These are phyloP conservation scores for Ampelocalamus luodianensis DNA, from an alignment of 176 grass and related monocot genomes.

Conservation along the genomic window DNA sequence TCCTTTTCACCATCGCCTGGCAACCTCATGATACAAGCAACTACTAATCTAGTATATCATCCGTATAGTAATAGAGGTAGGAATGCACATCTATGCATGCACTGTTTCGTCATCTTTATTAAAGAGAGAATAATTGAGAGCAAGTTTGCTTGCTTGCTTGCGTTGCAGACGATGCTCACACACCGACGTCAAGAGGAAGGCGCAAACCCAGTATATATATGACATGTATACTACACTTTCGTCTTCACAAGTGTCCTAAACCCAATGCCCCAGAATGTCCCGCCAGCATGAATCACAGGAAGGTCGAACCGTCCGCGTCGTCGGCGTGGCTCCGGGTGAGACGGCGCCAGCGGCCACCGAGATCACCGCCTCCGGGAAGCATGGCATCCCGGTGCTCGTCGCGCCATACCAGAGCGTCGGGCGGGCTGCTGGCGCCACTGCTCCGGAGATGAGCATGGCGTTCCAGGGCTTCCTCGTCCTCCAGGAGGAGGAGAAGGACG, in stretches of 20 bases:
- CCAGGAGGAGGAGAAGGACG: not conserved
- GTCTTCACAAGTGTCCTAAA: not conserved
- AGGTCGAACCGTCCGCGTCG: not conserved
- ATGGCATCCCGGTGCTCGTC: conserved; percentile 37
- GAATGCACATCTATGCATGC: not conserved
- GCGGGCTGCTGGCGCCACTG: not conserved
- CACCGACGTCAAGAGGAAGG: not conserved
- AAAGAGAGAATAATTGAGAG: not conserved
- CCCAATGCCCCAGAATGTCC: conserved; percentile 13
- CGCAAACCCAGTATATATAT: not conserved
- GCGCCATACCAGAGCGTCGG: not conserved
- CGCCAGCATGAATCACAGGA: not conserved
- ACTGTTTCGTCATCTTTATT: conserved; percentile 7
- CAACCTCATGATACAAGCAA: not conserved
- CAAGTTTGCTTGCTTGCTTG: not conserved
- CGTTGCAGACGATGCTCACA: not conserved
- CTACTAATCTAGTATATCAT: not conserved
- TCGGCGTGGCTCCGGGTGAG: conserved; percentile 19
- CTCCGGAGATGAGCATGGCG: not conserved
- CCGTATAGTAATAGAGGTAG: too few species aligned
- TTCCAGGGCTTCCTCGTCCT: conserved; percentile 42
- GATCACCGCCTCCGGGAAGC: not conserved
- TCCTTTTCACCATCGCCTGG: not conserved
- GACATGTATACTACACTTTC: not conserved
- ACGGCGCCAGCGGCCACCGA: not conserved